Conservation (phyloP, 768 basidiomycete species). For the Chiua virens region DNA sequence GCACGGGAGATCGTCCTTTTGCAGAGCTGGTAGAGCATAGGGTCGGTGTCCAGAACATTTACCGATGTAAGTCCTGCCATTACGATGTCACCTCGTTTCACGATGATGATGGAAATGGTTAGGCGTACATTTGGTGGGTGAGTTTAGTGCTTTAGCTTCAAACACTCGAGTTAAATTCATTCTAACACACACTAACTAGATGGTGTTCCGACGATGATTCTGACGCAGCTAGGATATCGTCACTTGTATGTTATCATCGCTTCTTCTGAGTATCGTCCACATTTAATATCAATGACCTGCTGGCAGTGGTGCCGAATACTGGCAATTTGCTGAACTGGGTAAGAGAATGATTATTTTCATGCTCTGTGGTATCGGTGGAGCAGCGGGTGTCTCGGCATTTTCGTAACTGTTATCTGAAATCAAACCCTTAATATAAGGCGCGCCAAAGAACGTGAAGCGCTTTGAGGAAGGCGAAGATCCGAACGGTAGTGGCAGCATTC, state of each 20-base stretch:
- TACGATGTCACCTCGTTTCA: neutral
- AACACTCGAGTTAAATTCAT: neutral
- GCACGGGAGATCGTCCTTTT: slow-evolving; percentile 44
- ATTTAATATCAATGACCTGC: slow-evolving; percentile 6
- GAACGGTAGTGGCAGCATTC: slow-evolving; percentile 46
- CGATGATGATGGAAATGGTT: slow-evolving; percentile 4
- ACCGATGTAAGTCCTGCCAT: slow-evolving; percentile 34
- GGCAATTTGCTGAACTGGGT: slow-evolving; percentile 49
- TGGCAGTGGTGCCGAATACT: slow-evolving; percentile 41
- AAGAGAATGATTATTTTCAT: neutral
- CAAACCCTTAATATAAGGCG: slow-evolving; percentile 13
- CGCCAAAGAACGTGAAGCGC: slow-evolving; percentile 38
- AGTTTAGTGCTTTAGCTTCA: neutral
- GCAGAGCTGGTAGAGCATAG: slow-evolving; percentile 39
- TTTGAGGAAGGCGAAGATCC: slow-evolving; percentile 48
- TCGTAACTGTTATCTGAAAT: slow-evolving; percentile 1
- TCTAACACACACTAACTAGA: slow-evolving; percentile 31
- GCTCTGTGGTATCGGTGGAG: neutral
- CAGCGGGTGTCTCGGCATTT: neutral
- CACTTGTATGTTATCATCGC: slow-evolving; percentile 36
- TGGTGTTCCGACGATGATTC: slow-evolving; percentile 53
- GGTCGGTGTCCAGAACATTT: slow-evolving; percentile 40
- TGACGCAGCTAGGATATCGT: slow-evolving; percentile 43
- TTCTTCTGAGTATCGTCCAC: slow-evolving; percentile 7
- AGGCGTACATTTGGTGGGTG: slow-evolving; percentile 49